Evolutionary conservation across 177 flowering plant species (phyloP).

Genomic region (Vitis hybrid): DNA sequence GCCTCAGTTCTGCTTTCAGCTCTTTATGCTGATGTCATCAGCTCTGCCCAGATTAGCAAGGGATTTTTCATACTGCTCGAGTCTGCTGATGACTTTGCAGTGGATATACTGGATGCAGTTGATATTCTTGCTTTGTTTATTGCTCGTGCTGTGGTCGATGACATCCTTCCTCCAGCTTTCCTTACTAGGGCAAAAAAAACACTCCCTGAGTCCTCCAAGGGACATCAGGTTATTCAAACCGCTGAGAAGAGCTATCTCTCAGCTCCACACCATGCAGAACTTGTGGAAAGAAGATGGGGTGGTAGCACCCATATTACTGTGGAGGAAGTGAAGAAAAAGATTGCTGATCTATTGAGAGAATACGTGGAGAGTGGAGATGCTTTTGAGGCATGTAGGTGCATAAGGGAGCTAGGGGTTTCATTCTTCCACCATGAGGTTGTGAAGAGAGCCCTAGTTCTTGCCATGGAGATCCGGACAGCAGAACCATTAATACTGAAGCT

Average conservation of each 20-base stretch:
- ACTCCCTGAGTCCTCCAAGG: constrained; percentile 75
- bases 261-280: constrained; percentile 99
- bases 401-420: constrained; percentile 83
- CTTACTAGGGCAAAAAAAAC: constrained; percentile 69
- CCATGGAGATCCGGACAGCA: constrained; percentile 79
- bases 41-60: constrained; percentile 76
- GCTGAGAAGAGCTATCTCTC: constrained; percentile 98
- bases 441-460: constrained; percentile 79
- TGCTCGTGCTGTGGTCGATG: constrained; percentile 99
- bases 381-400: constrained; percentile 88
- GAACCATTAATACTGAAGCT: constrained; percentile 69
- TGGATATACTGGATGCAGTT: constrained; percentile 93
- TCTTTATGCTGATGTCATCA: constrained; percentile 88
- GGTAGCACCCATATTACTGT: constrained; percentile 89
- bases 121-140: constrained; percentile 87
- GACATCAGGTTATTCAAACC: constrained; percentile 66
- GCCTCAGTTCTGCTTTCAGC: constrained; percentile 94
- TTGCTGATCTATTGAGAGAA: constrained; percentile 74
- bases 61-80: constrained; percentile 92
- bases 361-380: constrained; percentile 89
- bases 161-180: constrained; percentile 93
- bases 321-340: constrained; percentile 93
- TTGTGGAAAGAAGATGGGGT: constrained; percentile 94
- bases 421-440: constrained; percentile 98
- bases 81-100: constrained; percentile 90